Percentiles rank a stretch among this genome's conserved stretches.
phyloP scores from a whole-genome alignment of 192 early-diverging fungal species.

The Cladochytrium replicatum region DNA sequence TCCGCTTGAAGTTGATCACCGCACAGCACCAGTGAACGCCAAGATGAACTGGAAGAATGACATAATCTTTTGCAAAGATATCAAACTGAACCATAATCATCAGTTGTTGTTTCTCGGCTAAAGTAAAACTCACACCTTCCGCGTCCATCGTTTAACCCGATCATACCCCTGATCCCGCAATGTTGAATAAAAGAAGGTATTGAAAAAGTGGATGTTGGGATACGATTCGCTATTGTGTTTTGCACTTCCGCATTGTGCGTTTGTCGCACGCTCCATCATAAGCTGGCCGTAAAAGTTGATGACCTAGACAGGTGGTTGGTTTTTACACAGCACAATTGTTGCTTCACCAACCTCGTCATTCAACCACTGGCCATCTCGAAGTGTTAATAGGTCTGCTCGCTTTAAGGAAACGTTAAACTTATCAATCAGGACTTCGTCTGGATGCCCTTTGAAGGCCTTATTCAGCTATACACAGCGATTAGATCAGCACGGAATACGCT shows the following conservation, averaged over 20 bases:
- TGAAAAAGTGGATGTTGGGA: constrained; percentile 77
- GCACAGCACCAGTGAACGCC: constrained; percentile 66
- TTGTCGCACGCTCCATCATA: constrained; percentile 59
- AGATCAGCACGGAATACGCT: too few species aligned
- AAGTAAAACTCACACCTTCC: constrained; percentile 28
- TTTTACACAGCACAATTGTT: not conserved
- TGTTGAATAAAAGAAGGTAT: constrained; percentile 80
- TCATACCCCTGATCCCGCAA: constrained; percentile 60
- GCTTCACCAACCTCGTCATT: constrained; percentile 72
- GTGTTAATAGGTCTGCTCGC: constrained; percentile 57
- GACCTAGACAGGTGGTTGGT: constrained; percentile 19
- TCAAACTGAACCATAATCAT: constrained; percentile 34
- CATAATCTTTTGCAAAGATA: constrained; percentile 63
- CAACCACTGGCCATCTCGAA: constrained; percentile 69
- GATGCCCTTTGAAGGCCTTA: too few species aligned
- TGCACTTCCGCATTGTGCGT: too few species aligned
- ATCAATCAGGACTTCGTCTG: too few species aligned
- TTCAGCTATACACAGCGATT: too few species aligned
- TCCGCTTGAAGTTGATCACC: constrained; percentile 47
- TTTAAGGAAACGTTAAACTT: constrained; percentile 52
- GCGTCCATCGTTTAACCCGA: constrained; percentile 72
- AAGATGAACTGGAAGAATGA: constrained; percentile 79
- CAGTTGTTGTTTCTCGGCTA: constrained; percentile 3
- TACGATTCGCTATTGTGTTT: constrained; percentile 24
- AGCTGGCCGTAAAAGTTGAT: constrained; percentile 90